Evolutionary conservation across 805 yeast genomes (phyloP).

Genomic region (Schwanniomyces polymorphus): DNA sequence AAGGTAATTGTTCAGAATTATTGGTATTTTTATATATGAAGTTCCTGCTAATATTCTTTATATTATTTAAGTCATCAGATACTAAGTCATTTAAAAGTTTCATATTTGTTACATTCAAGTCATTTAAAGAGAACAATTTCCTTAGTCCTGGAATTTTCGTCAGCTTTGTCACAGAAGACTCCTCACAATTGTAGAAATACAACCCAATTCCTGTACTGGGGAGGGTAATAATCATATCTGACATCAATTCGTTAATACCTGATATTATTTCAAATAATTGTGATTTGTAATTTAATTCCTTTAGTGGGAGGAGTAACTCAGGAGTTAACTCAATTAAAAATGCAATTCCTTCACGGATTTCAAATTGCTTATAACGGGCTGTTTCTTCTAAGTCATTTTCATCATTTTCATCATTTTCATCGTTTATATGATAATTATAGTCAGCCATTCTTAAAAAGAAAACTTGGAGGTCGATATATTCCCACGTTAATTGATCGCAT

Average conservation of each 20-base stretch:
- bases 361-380: constrained; percentile 34
- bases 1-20: constrained; percentile 22
- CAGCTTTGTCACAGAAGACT: constrained; percentile 25
- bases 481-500: neutral
- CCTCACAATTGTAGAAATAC: constrained; percentile 53
- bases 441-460: neutral
- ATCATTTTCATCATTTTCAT: constrained; percentile 1
- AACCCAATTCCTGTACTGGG: constrained; percentile 79
- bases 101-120: constrained; percentile 58
- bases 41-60: constrained; percentile 2
- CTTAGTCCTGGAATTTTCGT: constrained; percentile 42
- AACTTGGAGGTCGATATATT: neutral
- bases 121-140: constrained; percentile 51
- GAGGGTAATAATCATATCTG: constrained; percentile 61
- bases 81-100: constrained; percentile 52
- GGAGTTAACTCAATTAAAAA: constrained; percentile 63
- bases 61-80: constrained; percentile 34
- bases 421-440: neutral
- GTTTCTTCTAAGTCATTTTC: constrained; percentile 11
- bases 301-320: constrained; percentile 36
- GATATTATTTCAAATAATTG: constrained; percentile 54
- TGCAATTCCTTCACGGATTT: constrained; percentile 61
- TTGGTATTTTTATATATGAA: neutral
- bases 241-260: constrained; percentile 60
- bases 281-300: constrained; percentile 36